phyloP scores from a whole-genome alignment of 768 basidiomycete genomes.

The Boletales sp. region DNA sequence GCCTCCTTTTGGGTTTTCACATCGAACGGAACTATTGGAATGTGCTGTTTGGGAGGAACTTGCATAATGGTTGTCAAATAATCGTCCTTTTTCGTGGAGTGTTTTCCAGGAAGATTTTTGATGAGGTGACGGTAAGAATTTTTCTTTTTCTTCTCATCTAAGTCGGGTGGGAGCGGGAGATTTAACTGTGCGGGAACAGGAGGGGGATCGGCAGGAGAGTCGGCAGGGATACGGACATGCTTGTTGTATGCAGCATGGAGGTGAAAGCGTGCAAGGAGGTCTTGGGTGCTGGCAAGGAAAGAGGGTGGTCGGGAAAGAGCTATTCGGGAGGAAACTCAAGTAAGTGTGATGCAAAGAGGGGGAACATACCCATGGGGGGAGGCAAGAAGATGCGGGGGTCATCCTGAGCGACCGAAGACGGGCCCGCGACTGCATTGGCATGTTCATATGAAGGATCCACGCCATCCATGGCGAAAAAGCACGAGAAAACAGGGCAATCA shows the following conservation, averaged over 20 bases:
- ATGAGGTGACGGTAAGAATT: conserved; percentile 76
- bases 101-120: conserved; percentile 74
- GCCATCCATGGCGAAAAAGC: conserved; percentile 29
- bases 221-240: conserved; percentile 59
- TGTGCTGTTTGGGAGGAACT: conserved; percentile 67
- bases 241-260: conserved; percentile 76
- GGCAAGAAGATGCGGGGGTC: conserved; percentile 26
- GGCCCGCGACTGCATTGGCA: conserved; percentile 61
- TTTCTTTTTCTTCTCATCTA: conserved; percentile 66
- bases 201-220: conserved; percentile 19
- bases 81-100: conserved; percentile 77
- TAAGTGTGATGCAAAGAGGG: conserved; percentile 1
- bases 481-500: conserved; percentile 21
- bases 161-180: conserved; percentile 49
- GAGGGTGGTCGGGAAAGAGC: conserved; percentile 32
- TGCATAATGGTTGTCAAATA: conserved; percentile 64
- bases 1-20: conserved; percentile 64
- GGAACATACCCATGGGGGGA: conserved; percentile 30
- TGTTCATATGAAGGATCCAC: conserved; percentile 26
- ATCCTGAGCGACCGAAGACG: conserved; percentile 40
- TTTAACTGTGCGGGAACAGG: conserved; percentile 30
- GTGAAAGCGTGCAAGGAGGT: conserved; percentile 69
- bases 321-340: conserved; percentile 21
- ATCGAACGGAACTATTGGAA: conserved; percentile 61
- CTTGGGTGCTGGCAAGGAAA: conserved; percentile 70